Evolutionary conservation across 331 rosid species (phyloP), one percentile per base, ranked within the genome.

Genomic region (Malus hybrid): DNA sequence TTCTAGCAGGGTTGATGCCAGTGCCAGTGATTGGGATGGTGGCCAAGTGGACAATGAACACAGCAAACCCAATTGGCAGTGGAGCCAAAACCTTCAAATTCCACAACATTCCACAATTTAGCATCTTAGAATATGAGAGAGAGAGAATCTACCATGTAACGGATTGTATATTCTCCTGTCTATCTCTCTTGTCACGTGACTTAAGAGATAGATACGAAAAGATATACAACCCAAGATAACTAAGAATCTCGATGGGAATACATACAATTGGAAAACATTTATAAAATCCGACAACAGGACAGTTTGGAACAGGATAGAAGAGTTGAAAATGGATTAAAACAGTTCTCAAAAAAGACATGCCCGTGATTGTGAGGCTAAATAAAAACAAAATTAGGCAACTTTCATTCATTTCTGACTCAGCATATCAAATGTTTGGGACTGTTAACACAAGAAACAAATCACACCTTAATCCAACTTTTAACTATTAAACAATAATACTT

Each of bases 41-140:
- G 57, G 57, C 57, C 57, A 52, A 52, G 4, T 52, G 57, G n/a
- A 52, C 57, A 16, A 52, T 52, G 20, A 52, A 52, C 57, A 52
- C 57, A 16, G 57, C 57, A 52, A 52, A 42, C 65, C 98, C 98
- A 75, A 94, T 94, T 79, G 98, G 98, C 74, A 94, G 96, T 73
- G 98, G 98, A 24, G 96, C 97, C 97, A 94, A 85, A 79, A 94
- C 96, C 98, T 93, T 57, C 56, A 83, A 50, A 50, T 56, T 39
- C 61, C 70, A 73, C 19, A n/a, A 15, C 60, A 42, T 29, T 16
- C 7, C 11, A 27, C 60, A 72, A 57, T 7, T 72, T 39, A 52
- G 57, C 57, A 9, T 15, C 4, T 18, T 52, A 16, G 57, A 16
- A 52, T 16, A 6, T 1, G 57, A 15, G n/a, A 14, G 19, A 33